Evolutionary conservation across 345 rosid species (phyloP), one percentile per base, ranked within the genome.

Genomic region (Melaleuca quinquenervia): DNA sequence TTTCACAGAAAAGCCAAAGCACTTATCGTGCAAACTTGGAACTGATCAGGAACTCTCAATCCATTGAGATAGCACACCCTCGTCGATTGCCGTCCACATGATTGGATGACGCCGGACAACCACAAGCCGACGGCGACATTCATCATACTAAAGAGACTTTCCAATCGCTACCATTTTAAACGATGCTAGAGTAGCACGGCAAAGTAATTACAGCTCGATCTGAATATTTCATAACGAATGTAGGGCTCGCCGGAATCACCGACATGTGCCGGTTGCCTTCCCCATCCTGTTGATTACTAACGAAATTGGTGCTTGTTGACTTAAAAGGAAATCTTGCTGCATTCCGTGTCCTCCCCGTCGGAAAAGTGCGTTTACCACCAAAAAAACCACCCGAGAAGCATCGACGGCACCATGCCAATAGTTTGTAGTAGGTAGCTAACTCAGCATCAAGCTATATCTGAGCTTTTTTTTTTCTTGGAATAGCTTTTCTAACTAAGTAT

Each of bases 111-210:
- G 1, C 20, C 27, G 18, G 0, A 60, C 13, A 27, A 60, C 15
- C 41, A 27, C 7, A 20, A 13, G 20, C 36, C 9, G 1, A 60
- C 3, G 0, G 44, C 45, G 9, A 29, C 22, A 1, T 7, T 4
- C 0, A 5, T 32, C 45, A 1, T 16, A 44, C 16, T 22, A 18
- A 29, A 11, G 29, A 8, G 8, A 3, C 7, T 36, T 21, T 18
- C 11, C 6, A 6, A 4, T 11, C 1, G 9, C 10, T 8, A 29
- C 5, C 44, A 1, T 64, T 11, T 15, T 16, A 21, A 21, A 15
- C 16, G 22, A 22, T 5, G 45, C 12, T 41, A 18, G 6, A 0
- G 20, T 8, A 5, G 3, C 41, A 29, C 0, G 13, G 44, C 4
- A 10, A 1, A 15, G 21, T 5, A 29, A 29, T 7, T 62, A 3